Evolutionary conservation across 2,329 filamentous ascomycete species (phyloP), one percentile per base, ranked within the genome.

Genomic region (Aspergillus viridinutans): DNA sequence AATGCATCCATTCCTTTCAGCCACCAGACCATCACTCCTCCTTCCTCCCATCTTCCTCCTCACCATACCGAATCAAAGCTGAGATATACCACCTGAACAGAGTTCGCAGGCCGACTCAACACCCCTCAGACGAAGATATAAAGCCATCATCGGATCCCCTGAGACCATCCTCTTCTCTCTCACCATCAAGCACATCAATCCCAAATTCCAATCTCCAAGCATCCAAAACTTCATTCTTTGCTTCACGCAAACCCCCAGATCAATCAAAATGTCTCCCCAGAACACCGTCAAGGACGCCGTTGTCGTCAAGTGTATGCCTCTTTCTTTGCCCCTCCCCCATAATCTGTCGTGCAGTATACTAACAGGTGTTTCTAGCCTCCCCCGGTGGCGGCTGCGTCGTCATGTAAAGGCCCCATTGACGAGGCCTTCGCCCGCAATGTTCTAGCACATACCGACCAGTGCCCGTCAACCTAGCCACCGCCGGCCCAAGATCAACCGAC

Each of bases 301-400:
- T 52, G 52, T 64, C 53, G 53, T 60, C 52, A 67, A 68, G 62
- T 65, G 68, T 70, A 58, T 17, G 32, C 50, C 58, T 56, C 29
- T 48, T 12, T 29, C 20, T 48, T 12, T 29, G 10, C 6, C 21
- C 32, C 48, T 10, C 17, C 21, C 29, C 49, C 25, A 50, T n/a
- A 14, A 25, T 12, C 32, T 20, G n/a, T 7, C 26, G 8, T 42
- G 20, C 49, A 54, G 9, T 3, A 54, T 17, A 38, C 55, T 61
- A 54, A 62, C 52, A 56, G 26, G 6, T 29, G n/a, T n/a, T 14
- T 49, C 53, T 25, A 55, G 64, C 64, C 49, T 63, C 63, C 52
- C 67, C 69, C 55, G 67, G 67, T 32, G 66, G 65, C 54, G 68
- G 69, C 57, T 71, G 69, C 60, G 61, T 68, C 40, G 58, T 71